A percentile compares a stretch with the other conserved stretches of the same genome.
Evolutionary conservation across 2,329 filamentous ascomycete genomes (phyloP).

Genomic region (Talaromyces marneffei): DNA sequence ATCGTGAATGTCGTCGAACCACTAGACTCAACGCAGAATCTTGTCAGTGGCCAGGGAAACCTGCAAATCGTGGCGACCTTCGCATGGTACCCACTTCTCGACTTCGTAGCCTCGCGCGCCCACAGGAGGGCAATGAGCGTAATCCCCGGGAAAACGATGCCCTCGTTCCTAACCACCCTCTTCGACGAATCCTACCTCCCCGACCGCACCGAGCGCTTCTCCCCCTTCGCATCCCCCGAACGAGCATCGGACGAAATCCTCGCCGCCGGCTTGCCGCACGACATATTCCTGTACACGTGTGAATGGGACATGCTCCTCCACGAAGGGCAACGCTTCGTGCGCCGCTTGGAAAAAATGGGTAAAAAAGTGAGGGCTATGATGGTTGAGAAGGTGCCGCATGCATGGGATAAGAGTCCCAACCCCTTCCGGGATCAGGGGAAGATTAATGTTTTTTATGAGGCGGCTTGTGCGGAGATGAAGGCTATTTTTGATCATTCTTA

Average conservation of each 20-base stretch:
- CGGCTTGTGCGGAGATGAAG: constrained; percentile 41
- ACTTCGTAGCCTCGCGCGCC: constrained; percentile 56
- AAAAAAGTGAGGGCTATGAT: constrained; percentile 43
- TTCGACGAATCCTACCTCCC: constrained; percentile 46
- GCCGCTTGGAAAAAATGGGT: constrained; percentile 36
- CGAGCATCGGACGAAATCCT: constrained; percentile 51
- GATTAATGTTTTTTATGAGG: constrained; percentile 39
- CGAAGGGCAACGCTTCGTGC: constrained; percentile 48
- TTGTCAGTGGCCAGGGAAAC: constrained; percentile 34
- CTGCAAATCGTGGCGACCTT: constrained; percentile 52
- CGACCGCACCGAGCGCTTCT: constrained; percentile 44
- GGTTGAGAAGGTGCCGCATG: constrained; percentile 43
- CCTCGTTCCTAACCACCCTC: constrained; percentile 43
- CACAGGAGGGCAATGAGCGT: constrained; percentile 52
- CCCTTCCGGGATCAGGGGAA: constrained; percentile 41
- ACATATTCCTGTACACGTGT: constrained; percentile 58
- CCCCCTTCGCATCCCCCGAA: constrained; percentile 56
- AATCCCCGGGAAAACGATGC: constrained; percentile 47
- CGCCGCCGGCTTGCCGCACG: constrained; percentile 49
- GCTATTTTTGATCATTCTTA: constrained; percentile 32
- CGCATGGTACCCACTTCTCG: constrained; percentile 58
- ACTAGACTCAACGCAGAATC: constrained; percentile 30
- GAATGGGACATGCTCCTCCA: constrained; percentile 63
- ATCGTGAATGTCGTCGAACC: constrained; percentile 16
- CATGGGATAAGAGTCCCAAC: constrained; percentile 45